Base-by-base conservation (phyloP, 2,329 filamentous ascomycete genomes). In the Clarireedia monteithiana region DNA sequence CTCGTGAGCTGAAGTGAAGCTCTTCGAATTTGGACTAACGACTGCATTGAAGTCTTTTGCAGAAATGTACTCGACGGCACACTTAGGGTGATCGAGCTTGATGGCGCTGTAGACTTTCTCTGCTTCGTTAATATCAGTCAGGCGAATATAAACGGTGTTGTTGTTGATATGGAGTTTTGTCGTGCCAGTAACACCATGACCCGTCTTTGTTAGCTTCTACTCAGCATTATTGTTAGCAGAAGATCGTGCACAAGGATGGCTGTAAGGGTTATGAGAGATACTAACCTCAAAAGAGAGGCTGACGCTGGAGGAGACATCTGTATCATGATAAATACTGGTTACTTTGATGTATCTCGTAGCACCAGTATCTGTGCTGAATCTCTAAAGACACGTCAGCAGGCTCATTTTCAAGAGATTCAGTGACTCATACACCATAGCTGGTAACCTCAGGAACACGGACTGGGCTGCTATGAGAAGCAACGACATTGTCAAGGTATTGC, bases 1-100 rank as follows among this genome's bases (percentile, higher is more conserved):
- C 68, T 84, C 81, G 59, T 79, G 75, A 48, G 75, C 69, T 17
- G 76, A 74, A 7, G 5, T 10, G 26, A 23, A 58, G 51, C 26
- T 63, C 61, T 53, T 39, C 9, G 27, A 50, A 30, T 54, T 27
- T 50, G 52, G 38, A 65, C 63, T 12, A 60, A 62, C 9, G 67
- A 6, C 17, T 14, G 53, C 49, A 7, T 36, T 58, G 50, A 60
- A 63, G 15, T 48, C 56, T 48, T 46, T 53, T 12, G 59, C 55
- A 3, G 58, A 53, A n/a, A 68, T 61, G 50, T 65, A 68, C 14
- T 66, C 62, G 20, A 67, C 58, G 2, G 60, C 52, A 36, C 63
- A 59, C 12, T 62, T 56, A 10, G 59, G 53, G 20, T 59, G 53
- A 45, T 62, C 59, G 24, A 57, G 50, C 49, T 61, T 63, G 26